Evolutionary conservation across 2,329 filamentous ascomycete genomes (phyloP), one percentile per base, ranked within the genome.

Genomic region (Fusarium anguioides): DNA sequence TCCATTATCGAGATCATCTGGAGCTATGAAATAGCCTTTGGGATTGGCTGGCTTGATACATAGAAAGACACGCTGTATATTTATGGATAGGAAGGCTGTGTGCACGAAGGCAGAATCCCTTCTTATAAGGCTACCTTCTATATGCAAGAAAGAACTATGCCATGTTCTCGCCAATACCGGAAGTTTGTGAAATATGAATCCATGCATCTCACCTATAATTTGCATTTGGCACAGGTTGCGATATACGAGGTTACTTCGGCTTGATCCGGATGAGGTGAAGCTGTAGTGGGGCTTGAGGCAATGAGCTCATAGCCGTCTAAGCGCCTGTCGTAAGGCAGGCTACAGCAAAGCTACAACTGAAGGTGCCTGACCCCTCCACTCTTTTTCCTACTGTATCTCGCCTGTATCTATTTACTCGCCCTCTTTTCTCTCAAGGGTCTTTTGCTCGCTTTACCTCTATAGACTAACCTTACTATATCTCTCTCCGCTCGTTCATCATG

Each of bases 1-100:
- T 64, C 69, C 63, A 50, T 63, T 50, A 64, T 41, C 21, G 44
- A 46, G 64, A 61, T 72, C 72, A 72, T 76, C 75, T 78, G 72
- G 74, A 78, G 77, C 75, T 76, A 61, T 72, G 62, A 60, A 56
- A 49, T 58, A 66, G 63, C 48, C 41, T 47, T 56, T 51, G 29
- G 49, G 24, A 41, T 39, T 45, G 49, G 39, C 26, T 53, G 46
- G 33, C 31, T 44, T 59, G 62, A 41, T 50, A 54, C 51, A 60
- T 51, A 41, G 46, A 50, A 31, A 40, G 35, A 46, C 37, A 45
- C 46, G 36, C 18, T 69, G 50, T 66, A 54, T 23, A 50, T 45
- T 56, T 52, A 55, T 36, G 48, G 35, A 42, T 39, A 29, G 37
- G 39, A 24, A 53, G 46, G 27, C 26, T 41, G 44, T 58, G 41